A percentile compares a stretch with the other conserved stretches of the same genome.
Evolutionary conservation across 2,329 filamentous ascomycete genomes (phyloP).

Genomic region (Trichoderma lentiforme): DNA sequence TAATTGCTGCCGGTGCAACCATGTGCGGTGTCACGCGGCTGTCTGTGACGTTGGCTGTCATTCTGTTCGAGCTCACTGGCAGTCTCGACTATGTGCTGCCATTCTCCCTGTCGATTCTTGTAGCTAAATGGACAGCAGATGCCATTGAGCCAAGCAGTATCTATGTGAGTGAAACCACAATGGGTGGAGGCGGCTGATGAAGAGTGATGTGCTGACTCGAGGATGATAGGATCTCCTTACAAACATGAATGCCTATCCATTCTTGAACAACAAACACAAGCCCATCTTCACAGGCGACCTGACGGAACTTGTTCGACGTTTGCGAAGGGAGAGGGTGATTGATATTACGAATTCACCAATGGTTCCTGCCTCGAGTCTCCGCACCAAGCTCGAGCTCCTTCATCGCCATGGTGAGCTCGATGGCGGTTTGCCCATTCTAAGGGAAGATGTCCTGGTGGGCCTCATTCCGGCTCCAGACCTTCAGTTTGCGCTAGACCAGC

Average conservation of each 20-base stretch:
- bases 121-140: slow-evolving; percentile 98
- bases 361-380: slow-evolving; percentile 71
- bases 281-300: slow-evolving; percentile 87
- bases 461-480: slow-evolving; percentile 92
- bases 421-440: slow-evolving; percentile 82
- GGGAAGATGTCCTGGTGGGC: slow-evolving; percentile 76
- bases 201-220: slow-evolving; percentile 2
- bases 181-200: slow-evolving; percentile 14
- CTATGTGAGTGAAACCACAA: slow-evolving; percentile 63
- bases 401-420: slow-evolving; percentile 87
- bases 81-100: slow-evolving; percentile 93
- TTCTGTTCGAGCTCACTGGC: slow-evolving; percentile 92
- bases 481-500: slow-evolving; percentile 83
- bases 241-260: slow-evolving; percentile 96
- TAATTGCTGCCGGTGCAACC: slow-evolving; percentile 90
- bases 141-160: slow-evolving; percentile 92
- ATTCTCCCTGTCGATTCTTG: slow-evolving; percentile 86
- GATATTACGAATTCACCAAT: slow-evolving; percentile 83
- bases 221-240: slow-evolving; percentile 73
- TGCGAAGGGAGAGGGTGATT: slow-evolving; percentile 74
- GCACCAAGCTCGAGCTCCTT: slow-evolving; percentile 75
- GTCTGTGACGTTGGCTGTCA: slow-evolving; percentile 90
- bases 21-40: slow-evolving; percentile 97
- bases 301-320: slow-evolving; percentile 76
- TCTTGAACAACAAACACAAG: slow-evolving; percentile 93